Evolutionary conservation across 176 grass and related monocot genomes (phyloP).

Genomic region (Calamus simplicifolius): DNA sequence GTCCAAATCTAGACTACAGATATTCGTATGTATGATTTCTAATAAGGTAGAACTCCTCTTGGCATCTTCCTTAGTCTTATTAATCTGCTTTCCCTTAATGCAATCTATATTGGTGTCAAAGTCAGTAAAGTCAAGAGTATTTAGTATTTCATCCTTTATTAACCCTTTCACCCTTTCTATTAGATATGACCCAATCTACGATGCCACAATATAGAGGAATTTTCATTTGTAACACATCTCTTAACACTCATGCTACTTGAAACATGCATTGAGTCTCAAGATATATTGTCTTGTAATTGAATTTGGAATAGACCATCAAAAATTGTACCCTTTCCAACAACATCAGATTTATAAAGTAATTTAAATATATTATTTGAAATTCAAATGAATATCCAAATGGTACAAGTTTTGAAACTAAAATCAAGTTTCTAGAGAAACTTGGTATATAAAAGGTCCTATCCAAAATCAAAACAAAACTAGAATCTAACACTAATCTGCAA

Average conservation of each 20-base stretch:
- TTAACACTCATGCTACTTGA: background rate
- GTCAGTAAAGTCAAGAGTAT: background rate
- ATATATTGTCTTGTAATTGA: background rate
- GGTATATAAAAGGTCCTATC: background rate
- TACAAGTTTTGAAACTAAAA: too few species aligned
- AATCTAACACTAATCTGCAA: background rate
- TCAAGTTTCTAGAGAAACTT: background rate
- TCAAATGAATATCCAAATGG: background rate
- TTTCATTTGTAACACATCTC: background rate
- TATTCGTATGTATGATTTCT: too few species aligned
- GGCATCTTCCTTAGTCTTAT: background rate
- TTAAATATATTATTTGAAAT: background rate
- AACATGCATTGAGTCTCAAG: background rate
- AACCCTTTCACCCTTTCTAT: constrained; percentile 1
- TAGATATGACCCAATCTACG: too few species aligned
- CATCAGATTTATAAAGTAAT: constrained; percentile 5
- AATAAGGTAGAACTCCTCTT: constrained; percentile 7
- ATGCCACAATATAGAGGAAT: background rate
- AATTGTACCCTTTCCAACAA: background rate
- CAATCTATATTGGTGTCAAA: background rate
- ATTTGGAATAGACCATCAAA: background rate
- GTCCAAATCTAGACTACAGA: too few species aligned
- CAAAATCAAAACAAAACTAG: background rate
- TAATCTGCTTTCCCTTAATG: constrained; percentile 13
- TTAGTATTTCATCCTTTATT: background rate